Evolutionary conservation across 106 monocot genomes (phyloP).

Genomic region (Iris macrosiphon): DNA sequence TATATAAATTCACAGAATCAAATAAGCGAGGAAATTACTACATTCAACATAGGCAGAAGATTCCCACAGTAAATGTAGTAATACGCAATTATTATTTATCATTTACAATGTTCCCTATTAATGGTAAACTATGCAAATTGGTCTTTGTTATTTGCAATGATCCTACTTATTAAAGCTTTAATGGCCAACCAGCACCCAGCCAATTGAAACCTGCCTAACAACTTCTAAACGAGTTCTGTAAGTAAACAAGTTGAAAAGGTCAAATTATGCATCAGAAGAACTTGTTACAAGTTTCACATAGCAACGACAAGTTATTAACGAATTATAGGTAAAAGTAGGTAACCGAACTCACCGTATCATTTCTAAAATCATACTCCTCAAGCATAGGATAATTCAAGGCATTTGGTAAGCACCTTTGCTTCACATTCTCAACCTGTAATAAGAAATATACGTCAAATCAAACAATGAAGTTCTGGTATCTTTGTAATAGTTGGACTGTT

Average conservation of each 20-base stretch:
- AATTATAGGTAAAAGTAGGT: background rate
- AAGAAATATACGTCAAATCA: slow-evolving; percentile 1
- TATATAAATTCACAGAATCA: too few relatives aligned
- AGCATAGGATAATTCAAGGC: slow-evolving; percentile 98
- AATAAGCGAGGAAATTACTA: too few relatives aligned
- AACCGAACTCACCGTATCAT: slow-evolving; percentile 84
- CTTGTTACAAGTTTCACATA: background rate
- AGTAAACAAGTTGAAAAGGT: background rate
- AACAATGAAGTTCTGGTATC: background rate
- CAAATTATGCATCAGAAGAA: background rate
- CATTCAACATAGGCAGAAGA: too few relatives aligned
- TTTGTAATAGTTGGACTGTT: background rate
- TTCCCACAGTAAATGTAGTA: too few relatives aligned
- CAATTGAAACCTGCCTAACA: background rate
- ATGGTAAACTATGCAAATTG: background rate
- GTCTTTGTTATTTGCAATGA: too few relatives aligned
- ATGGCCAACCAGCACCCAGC: background rate
- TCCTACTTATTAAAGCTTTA: background rate
- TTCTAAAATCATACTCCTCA: slow-evolving; percentile 97
- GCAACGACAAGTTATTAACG: too few relatives aligned
- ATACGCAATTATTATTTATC: too few relatives aligned
- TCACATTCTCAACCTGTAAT: slow-evolving; percentile 94
- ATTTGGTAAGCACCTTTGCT: slow-evolving; percentile 97
- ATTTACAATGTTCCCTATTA: too few relatives aligned
- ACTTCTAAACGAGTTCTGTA: background rate